Conservation (phyloP, 257 asterid genomes). For the Petrea volubilis region DNA sequence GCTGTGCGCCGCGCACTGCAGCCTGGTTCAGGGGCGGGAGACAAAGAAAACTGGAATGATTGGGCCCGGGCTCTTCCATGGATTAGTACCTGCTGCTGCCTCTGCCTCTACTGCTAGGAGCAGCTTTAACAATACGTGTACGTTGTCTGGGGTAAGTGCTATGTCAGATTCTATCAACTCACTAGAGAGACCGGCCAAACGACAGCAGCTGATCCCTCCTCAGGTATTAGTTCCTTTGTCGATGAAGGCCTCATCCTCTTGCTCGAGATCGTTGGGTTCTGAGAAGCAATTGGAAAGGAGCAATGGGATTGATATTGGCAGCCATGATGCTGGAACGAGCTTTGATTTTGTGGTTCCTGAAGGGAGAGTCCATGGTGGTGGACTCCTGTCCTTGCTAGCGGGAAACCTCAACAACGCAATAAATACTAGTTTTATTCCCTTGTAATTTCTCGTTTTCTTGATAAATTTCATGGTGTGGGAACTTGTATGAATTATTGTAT, state of each 20-base stretch:
- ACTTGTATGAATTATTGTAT: constrained; percentile 22
- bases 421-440: constrained; percentile 2
- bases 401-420: constrained; percentile 61
- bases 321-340: constrained; percentile 25
- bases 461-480: constrained; percentile 18
- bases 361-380: constrained; percentile 96
- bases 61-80: constrained; percentile 78
- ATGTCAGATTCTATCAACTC: constrained; percentile 54
- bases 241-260: constrained; percentile 63
- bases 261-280: constrained; percentile 32
- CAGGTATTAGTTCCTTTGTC: constrained; percentile 86
- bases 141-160: constrained; percentile 55
- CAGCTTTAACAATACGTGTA: constrained; percentile 40
- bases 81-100: constrained; percentile 61
- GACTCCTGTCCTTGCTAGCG: constrained; percentile 80
- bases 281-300: constrained; percentile 49
- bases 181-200: constrained; percentile 46
- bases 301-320: constrained; percentile 21
- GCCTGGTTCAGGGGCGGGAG: constrained; percentile 58
- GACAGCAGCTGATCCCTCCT: constrained; percentile 71
- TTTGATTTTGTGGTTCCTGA: constrained; percentile 58
- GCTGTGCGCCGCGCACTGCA: constrained; percentile 87
- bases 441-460: background rate
- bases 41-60: constrained; percentile 51
- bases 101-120: constrained; percentile 33